Conservation (phyloP, 495 filamentous ascomycete species). For the Talaromyces stipitatus region DNA sequence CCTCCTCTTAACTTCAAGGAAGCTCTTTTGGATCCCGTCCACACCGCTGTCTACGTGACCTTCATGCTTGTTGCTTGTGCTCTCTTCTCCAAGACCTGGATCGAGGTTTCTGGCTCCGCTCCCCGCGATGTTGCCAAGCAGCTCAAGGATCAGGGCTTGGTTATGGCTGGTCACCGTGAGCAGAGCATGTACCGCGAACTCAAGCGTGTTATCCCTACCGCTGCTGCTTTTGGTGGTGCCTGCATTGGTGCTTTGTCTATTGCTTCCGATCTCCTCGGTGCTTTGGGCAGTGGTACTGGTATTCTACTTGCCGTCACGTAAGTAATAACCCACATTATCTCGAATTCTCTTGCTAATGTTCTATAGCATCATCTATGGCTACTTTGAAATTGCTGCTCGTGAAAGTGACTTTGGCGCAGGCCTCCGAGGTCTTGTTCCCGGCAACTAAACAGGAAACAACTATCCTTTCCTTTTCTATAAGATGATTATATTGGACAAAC, state of each 20-base stretch:
- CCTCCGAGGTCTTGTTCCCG: slow-evolving; percentile 77
- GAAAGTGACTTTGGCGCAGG: slow-evolving; percentile 85
- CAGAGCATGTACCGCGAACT: slow-evolving; percentile 99
- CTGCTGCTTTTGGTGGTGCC: slow-evolving; percentile 96
- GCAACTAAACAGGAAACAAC: slow-evolving; percentile 28
- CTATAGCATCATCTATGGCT: slow-evolving; percentile 89
- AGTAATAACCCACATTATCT: slow-evolving; percentile 36
- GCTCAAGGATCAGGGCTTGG: slow-evolving; percentile 97
- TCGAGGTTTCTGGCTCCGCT: slow-evolving; percentile 95
- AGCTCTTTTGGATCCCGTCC: slow-evolving; percentile 89
- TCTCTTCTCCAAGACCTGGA: slow-evolving; percentile 99
- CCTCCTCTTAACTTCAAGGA: slow-evolving; percentile 96
- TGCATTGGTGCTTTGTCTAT: slow-evolving; percentile 98
- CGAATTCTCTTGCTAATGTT: slow-evolving; percentile 12
- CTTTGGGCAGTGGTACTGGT: slow-evolving; percentile 93
- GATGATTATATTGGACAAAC: slow-evolving; percentile 1
- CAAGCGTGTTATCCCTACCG: slow-evolving; percentile 97
- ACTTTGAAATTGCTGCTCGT: slow-evolving; percentile 98
- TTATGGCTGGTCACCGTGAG: slow-evolving; percentile 99
- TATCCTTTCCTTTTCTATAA: slow-evolving; percentile 1
- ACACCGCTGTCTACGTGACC: slow-evolving; percentile 89
- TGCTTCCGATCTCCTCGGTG: slow-evolving; percentile 89
- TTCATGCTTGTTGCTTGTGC: slow-evolving; percentile 98
- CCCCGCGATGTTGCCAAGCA: slow-evolving; percentile 99
- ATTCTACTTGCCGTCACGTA: slow-evolving; percentile 98